These are phyloP conservation scores for Chaetomium fimeti DNA, from an alignment of 495 filamentous ascomycete genomes.

Conservation along the genomic window DNA sequence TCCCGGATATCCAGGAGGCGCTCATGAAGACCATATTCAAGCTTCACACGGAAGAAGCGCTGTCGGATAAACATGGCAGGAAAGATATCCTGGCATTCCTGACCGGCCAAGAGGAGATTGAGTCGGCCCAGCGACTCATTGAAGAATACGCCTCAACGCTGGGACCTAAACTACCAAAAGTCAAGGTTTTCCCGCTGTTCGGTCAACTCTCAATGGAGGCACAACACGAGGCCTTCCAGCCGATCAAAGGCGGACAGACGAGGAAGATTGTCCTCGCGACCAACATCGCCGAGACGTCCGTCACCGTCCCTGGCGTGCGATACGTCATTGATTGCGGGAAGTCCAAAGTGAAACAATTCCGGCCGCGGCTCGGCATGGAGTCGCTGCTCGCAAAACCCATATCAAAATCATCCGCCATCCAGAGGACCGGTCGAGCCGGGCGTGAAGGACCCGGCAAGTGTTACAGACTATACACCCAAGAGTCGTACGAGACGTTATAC, in stretches of 20 bases:
- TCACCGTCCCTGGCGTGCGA: slow-evolving; percentile 90
- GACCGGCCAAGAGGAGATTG: slow-evolving; percentile 91
- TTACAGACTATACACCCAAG: slow-evolving; percentile 84
- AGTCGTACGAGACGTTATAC: slow-evolving; percentile 67
- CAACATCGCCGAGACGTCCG: slow-evolving; percentile 97
- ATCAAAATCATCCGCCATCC: slow-evolving; percentile 89
- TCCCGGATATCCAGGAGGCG: slow-evolving; percentile 79
- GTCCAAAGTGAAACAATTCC: slow-evolving; percentile 89
- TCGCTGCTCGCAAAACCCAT: slow-evolving; percentile 89
- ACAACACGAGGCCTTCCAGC: slow-evolving; percentile 82
- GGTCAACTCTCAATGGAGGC: slow-evolving; percentile 60
- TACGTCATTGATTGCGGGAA: slow-evolving; percentile 93
- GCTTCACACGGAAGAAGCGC: slow-evolving; percentile 80
- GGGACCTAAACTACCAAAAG: slow-evolving; percentile 69
- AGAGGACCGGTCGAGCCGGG: slow-evolving; percentile 88
- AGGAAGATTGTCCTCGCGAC: slow-evolving; percentile 90
- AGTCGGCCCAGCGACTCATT: slow-evolving; percentile 72
- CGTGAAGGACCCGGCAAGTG: slow-evolving; percentile 90
- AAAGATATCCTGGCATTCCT: slow-evolving; percentile 87
- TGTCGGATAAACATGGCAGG: slow-evolving; percentile 61
- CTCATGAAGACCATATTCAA: slow-evolving; percentile 83
- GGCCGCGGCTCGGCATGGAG: slow-evolving; percentile 78
- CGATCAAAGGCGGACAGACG: slow-evolving; percentile 65
- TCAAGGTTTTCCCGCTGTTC: slow-evolving; percentile 51
- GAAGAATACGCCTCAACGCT: slow-evolving; percentile 73